A percentile compares a stretch with the other conserved stretches of the same genome.
Conservation (phyloP, 2,329 filamentous ascomycete species). For the Capronia americana region DNA sequence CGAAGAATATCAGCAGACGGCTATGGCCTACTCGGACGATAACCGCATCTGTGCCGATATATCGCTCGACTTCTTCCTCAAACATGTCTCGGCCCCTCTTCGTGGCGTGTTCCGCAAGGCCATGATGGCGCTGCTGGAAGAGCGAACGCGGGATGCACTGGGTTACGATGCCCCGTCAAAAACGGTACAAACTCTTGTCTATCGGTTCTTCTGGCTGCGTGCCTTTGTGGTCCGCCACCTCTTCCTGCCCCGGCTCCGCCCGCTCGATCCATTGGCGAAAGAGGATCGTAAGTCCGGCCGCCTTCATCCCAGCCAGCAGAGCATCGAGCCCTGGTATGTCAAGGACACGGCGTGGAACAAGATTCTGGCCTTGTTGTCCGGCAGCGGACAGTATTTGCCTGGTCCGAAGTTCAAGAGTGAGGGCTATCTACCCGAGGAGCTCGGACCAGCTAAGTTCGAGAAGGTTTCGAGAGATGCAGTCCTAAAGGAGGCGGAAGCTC, state of each 20-base stretch:
- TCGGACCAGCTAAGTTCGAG: background rate
- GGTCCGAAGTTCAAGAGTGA: background rate
- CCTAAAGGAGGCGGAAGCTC: background rate
- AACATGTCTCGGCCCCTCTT: background rate
- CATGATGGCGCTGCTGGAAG: background rate
- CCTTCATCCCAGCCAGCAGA: background rate
- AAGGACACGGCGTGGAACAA: background rate
- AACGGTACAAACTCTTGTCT: constrained; percentile 10
- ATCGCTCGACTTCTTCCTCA: background rate
- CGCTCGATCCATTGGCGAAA: background rate
- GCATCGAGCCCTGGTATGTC: background rate
- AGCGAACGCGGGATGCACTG: background rate
- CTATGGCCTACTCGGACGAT: background rate
- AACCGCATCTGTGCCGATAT: background rate
- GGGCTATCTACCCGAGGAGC: background rate
- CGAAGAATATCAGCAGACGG: background rate
- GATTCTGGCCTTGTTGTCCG: background rate
- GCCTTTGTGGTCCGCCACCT: constrained; percentile 17
- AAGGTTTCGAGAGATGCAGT: background rate
- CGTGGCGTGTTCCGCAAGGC: background rate
- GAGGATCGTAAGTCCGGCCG: background rate
- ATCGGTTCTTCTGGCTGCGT: constrained; percentile 13
- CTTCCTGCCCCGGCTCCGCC: constrained; percentile 13
- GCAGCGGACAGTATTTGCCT: background rate
- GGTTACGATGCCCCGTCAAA: constrained; percentile 26